Evolutionary conservation across 2,329 filamentous ascomycete species (phyloP), one percentile per base, ranked within the genome.

Genomic region (Aspergillus clavatus): DNA sequence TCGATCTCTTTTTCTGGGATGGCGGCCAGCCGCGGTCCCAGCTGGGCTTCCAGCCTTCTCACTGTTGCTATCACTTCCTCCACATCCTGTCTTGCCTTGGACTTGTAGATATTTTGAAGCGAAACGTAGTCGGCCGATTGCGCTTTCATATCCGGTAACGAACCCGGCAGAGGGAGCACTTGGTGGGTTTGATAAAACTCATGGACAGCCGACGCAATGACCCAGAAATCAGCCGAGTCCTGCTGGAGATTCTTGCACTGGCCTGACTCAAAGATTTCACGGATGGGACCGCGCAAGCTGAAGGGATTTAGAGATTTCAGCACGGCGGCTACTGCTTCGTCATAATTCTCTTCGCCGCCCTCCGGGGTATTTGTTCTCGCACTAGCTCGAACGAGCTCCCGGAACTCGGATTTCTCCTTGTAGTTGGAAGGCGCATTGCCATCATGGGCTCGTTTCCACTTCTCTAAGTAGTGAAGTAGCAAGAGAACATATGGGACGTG

Each of bases 141-240:
- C 2, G 93, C 89, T 72, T 98, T 98, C 93, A 98, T 98, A 66
- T 98, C 93, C 1, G 94, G 93, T 1, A 98, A 74, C 3, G 85
- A 83, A 10, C 93, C 94, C 0, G 90, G 85, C 0, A 98, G 74
- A 12, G 93, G 93, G 4, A 98, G 76, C 22, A 84, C 77, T 6
- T 77, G 72, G 62, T 96, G 82, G 43, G 81, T 81, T 7, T 78
- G 67, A 65, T 91, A 84, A 66, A 98, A 98, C 16, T 77, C 62
- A 48, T 82, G 82, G 44, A 97, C 76, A 0, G 91, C 90, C 44
- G 82, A 78, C 7, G 87, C 86, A 55, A 96, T 91, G 49, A 90
- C 70, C 93, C 94, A 98, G 71, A 98, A 97, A 46, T 79, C 80
- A 0, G 86, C 73, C 0, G 77, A 78, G 47, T 70, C 48, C 3